Conservation (phyloP, 805 yeast species). For the Metschnikowia colocasiae region DNA sequence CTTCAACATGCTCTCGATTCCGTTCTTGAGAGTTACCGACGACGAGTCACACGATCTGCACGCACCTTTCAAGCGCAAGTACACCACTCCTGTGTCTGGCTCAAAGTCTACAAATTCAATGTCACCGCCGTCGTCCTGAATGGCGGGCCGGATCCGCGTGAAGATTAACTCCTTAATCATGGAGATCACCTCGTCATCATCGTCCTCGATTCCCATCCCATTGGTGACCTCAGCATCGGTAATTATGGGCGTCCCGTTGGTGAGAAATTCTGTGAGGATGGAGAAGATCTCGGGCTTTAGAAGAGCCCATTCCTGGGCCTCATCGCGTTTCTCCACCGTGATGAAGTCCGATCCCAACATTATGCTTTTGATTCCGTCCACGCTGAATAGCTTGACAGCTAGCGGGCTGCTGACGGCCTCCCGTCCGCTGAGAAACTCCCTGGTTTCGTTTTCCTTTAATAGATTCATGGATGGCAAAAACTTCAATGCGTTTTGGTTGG, state of each 20-base stretch:
- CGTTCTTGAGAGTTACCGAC: slow-evolving; percentile 62
- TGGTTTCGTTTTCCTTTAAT: slow-evolving; percentile 55
- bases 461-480: slow-evolving; percentile 72
- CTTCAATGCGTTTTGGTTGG: slow-evolving; percentile 82
- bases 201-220: slow-evolving; percentile 49
- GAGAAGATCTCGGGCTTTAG: slow-evolving; percentile 66
- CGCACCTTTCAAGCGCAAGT: slow-evolving; percentile 60
- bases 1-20: slow-evolving; percentile 68
- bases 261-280: slow-evolving; percentile 51
- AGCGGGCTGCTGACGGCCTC: slow-evolving; percentile 75
- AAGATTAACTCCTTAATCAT: slow-evolving; percentile 68
- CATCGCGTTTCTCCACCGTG: slow-evolving; percentile 63
- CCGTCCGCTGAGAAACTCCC: slow-evolving; percentile 70
- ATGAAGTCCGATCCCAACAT: slow-evolving; percentile 83
- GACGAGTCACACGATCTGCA: slow-evolving; percentile 70
- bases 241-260: slow-evolving; percentile 54
- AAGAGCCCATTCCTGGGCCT: slow-evolving; percentile 54
- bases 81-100: slow-evolving; percentile 55
- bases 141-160: slow-evolving; percentile 69
- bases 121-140: slow-evolving; percentile 76
- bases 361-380: slow-evolving; percentile 73
- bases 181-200: slow-evolving; percentile 61
- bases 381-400: slow-evolving; percentile 67
- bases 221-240: slow-evolving; percentile 24
- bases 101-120: slow-evolving; percentile 58